Evolutionary conservation across 768 basidiomycete genomes (phyloP), one percentile per base, ranked within the genome.

Genomic region (Hygrophorus pudorinus): DNA sequence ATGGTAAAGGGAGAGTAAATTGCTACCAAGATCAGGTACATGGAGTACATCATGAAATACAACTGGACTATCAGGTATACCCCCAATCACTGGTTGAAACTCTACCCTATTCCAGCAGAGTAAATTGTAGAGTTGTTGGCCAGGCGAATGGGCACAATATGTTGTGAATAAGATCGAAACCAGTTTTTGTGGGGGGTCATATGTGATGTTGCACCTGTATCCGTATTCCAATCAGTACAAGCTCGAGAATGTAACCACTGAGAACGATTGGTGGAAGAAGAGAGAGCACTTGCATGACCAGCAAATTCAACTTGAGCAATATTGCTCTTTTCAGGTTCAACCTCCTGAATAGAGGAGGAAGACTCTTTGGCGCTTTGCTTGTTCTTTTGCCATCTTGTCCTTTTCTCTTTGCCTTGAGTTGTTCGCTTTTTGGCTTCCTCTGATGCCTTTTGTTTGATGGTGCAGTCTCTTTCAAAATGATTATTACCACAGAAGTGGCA

Each of bases 121-220:
- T 62, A 56, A 24, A 59, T 50, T 31, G 56, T 46, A 10, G 49
- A n/a, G 37, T 53, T 38, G 44, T 60, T 49, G 5, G 59, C 57
- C 6, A 62, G 53, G 16, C 50, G 45, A 13, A 63, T 52, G 24
- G 55, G 48, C 3, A 59, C 46, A 18, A 33, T 24, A 41, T 47
- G 44, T 3, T 55, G 48, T 29, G 41, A 52, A 45, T 53, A 54
- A n/a, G 46, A 45, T 13, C 32, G 41, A 44, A 64, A 55, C 59
- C 57, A 62, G 32, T 56, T 40, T 3, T 53, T 48, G 48, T 63
- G 58, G 12, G 62, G 56, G 3, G 59, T 59, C 61, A 63, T 64
- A 54, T 61, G 56, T 46, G 54, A 50, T 48, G 61, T 58, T 48
- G 60, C 59, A 24, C 59, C 62, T 51, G 58, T 60, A 17, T 42